Conservation (phyloP, 140 eudicot species). For the Stevia rebaudiana region DNA sequence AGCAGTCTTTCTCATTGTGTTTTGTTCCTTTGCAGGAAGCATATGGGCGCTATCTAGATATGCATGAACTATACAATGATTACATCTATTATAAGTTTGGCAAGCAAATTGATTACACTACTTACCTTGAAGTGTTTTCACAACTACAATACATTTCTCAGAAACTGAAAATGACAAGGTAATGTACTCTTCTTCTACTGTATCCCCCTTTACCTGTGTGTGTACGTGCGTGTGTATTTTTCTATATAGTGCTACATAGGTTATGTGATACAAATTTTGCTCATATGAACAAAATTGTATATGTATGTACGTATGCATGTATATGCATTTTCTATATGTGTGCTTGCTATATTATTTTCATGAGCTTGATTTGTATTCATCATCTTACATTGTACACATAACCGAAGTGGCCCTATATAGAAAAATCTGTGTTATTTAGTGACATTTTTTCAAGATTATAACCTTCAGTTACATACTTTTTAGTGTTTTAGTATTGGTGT, state of each 20-base stretch:
- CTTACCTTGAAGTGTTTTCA: conserved; percentile 74
- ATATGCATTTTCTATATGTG: background rate
- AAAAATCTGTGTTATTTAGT: background rate
- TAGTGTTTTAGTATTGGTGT: too few relatives aligned
- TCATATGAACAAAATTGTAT: too few relatives aligned
- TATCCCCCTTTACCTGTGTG: too few relatives aligned
- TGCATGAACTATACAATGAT: conserved; percentile 77
- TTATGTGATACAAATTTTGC: too few relatives aligned
- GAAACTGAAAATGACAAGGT: conserved; percentile 73
- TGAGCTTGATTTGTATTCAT: background rate
- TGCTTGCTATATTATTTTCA: background rate
- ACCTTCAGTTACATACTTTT: background rate
- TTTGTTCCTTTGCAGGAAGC: conserved; percentile 87
- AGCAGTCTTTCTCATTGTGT: background rate
- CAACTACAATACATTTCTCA: conserved; percentile 59
- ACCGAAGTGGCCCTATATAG: background rate
- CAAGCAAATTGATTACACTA: conserved; percentile 59
- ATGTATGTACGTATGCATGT: background rate
- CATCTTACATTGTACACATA: background rate
- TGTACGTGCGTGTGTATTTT: too few relatives aligned
- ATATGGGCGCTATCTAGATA: conserved; percentile 77
- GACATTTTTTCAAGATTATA: background rate
- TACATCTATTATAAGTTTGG: conserved; percentile 90
- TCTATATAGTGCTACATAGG: too few relatives aligned
- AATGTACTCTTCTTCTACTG: background rate